These are phyloP conservation scores for Apiotrichum veenhuisii DNA, from an alignment of 1,284 basidiomycete genomes.

Conservation along the genomic window DNA sequence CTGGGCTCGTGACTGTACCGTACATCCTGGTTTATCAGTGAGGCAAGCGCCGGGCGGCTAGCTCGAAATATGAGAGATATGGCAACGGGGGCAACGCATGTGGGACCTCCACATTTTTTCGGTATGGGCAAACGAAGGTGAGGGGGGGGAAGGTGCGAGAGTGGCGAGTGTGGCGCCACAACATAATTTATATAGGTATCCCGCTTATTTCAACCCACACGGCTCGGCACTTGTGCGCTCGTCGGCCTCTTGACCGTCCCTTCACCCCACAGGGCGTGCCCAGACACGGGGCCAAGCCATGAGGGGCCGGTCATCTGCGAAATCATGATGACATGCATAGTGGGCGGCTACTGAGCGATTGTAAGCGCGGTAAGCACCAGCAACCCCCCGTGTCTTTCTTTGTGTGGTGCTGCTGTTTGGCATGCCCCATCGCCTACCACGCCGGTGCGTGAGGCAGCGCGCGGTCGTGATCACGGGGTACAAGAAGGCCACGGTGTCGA, in stretches of 20 bases:
- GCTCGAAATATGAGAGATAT: background rate
- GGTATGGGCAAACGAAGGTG: background rate
- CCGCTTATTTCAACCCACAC: too few species aligned
- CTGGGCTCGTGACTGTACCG: too few species aligned
- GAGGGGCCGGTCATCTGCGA: background rate
- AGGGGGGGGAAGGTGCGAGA: background rate
- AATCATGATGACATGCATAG: background rate
- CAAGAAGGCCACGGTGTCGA: background rate
- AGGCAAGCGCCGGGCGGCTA: background rate
- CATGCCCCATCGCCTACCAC: background rate
- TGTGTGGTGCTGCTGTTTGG: background rate
- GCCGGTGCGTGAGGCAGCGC: too few species aligned
- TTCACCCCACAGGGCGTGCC: too few species aligned
- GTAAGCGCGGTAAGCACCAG: background rate
- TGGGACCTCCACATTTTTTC: too few species aligned
- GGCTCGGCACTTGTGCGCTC: too few species aligned
- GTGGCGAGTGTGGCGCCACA: background rate
- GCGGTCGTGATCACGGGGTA: background rate
- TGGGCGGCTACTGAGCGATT: background rate
- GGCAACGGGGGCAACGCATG: background rate
- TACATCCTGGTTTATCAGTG: background rate
- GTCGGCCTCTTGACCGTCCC: too few species aligned
- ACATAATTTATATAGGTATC: too few species aligned
- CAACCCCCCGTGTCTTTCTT: background rate
- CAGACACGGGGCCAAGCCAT: too few species aligned